Percentiles rank a stretch among this genome's conserved stretches.
Conservation (phyloP, 352 stramenopile genomes). For the Globisporangium iwayamae region DNA sequence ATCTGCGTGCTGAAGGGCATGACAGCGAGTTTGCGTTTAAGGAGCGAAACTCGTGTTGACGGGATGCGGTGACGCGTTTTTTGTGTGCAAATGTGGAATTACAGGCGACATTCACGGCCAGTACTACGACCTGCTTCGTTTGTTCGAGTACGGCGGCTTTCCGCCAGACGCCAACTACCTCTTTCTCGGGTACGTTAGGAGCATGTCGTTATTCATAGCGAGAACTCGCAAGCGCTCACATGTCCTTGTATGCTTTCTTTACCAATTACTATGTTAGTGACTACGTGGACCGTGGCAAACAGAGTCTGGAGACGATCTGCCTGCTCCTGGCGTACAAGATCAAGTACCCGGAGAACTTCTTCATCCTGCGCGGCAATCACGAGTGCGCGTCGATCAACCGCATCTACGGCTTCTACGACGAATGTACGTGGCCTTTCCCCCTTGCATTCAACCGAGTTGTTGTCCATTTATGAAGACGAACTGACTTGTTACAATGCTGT, state of each 20-base stretch:
- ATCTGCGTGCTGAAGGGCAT: too few species aligned
- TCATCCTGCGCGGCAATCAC: conserved; percentile 97
- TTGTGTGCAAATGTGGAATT: not conserved
- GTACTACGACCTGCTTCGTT: conserved; percentile 97
- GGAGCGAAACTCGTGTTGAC: not conserved
- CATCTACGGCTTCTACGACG: conserved; percentile 89
- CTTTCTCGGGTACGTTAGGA: conserved; percentile 56
- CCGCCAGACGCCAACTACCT: conserved; percentile 73
- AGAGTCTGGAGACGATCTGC: conserved; percentile 97
- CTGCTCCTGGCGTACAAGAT: conserved; percentile 98
- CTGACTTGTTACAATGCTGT: too few species aligned
- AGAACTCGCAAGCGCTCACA: not conserved
- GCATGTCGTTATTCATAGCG: not conserved
- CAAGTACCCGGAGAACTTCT: conserved; percentile 98
- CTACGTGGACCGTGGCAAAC: conserved; percentile 94
- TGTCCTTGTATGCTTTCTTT: conserved; percentile 7
- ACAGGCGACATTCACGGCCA: conserved; percentile 94
- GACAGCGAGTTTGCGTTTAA: not conserved
- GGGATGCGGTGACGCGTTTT: not conserved
- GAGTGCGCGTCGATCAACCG: conserved; percentile 98
- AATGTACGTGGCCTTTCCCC: too few species aligned
- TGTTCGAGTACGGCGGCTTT: conserved; percentile 94
- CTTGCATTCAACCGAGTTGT: too few species aligned
- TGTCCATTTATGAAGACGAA: too few species aligned
- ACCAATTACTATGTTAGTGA: conserved; percentile 34